phyloP scores from a whole-genome alignment of 2,329 filamentous ascomycete species.

The Passalora sequoiae region DNA sequence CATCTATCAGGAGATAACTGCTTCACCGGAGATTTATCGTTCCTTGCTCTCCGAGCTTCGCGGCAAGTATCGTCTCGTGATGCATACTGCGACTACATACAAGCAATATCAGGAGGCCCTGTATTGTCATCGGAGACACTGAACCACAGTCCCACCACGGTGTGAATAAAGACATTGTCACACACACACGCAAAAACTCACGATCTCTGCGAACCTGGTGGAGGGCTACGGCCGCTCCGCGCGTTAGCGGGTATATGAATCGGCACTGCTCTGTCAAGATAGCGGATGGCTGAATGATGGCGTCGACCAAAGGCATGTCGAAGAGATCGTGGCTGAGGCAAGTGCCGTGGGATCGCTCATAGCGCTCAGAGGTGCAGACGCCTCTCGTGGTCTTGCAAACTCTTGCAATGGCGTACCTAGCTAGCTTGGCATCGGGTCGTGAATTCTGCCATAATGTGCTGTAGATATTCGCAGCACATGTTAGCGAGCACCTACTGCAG shows the following conservation, averaged over 20 bases:
- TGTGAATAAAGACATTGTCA: background rate
- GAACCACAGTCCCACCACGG: background rate
- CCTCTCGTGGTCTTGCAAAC: too few species aligned
- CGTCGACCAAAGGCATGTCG: background rate
- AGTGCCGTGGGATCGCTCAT: conserved; percentile 1
- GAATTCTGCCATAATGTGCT: too few species aligned
- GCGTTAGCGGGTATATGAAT: background rate
- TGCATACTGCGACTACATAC: background rate
- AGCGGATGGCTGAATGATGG: background rate
- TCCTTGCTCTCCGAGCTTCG: background rate
- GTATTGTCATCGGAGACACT: background rate
- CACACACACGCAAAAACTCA: too few species aligned
- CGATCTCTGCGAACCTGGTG: too few species aligned
- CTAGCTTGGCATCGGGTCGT: too few species aligned
- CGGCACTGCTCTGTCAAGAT: conserved; percentile 1
- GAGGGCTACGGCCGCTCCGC: conserved; percentile 3
- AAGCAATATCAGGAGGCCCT: background rate
- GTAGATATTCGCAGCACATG: too few species aligned
- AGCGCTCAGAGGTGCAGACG: too few species aligned
- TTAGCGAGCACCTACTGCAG: too few species aligned
- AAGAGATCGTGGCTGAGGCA: conserved; percentile 5
- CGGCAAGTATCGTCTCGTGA: background rate
- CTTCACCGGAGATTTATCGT: background rate
- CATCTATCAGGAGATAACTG: too few species aligned
- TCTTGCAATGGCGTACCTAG: too few species aligned